Base-by-base conservation (phyloP, 169 alveolate species). In the Cryptosporidium baileyi region DNA sequence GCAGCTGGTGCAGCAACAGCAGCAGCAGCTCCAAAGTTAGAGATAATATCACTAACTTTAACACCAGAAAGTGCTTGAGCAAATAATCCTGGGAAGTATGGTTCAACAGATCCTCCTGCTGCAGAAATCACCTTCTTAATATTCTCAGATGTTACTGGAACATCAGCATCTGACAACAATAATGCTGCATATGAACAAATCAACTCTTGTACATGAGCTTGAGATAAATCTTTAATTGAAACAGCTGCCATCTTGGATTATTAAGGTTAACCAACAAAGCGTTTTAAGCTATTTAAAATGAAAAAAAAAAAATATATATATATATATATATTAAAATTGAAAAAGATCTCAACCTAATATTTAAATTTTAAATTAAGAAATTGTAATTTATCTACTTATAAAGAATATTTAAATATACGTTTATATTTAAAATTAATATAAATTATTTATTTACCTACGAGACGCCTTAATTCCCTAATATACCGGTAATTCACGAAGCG, bases 171-270 rank as follows among this genome's bases (percentile, higher is more conserved):
- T 11, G 85, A 51, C 43, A 74, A 74, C n/a, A 54, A 17, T 26
- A 74, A 74, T 34, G 74, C 65, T 49, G 85, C 85, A 59, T 74
- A 74, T 51, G 85, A 74, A 54, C 85, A 74, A 24, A 74, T 57
- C 13, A 74, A 19, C n/a, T 74, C 85, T 24, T 74, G 85, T 38
- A 74, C 85, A 17, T 74, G 85, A 40, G 67, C 22, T 52, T 40
- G 28, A 36, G 85, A 60, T 74, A 74, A 74, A 13, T 52, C 52
- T 38, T 34, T 40, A 3, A 74, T 26, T 54, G 85, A 36, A 57
- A 74, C 85, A 74, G 85, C 85, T 52, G 85, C 85, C 85, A 74
- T 74, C 85, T 52, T 74, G 85, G 85, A 74, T 57, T 74, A 74
- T 52, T 74, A 26, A 47, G n/a, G 17, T 57, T 74, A 74, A 74